Base-by-base conservation (phyloP, 2,329 filamentous ascomycete species). In the Parascedosporium putredinis region DNA sequence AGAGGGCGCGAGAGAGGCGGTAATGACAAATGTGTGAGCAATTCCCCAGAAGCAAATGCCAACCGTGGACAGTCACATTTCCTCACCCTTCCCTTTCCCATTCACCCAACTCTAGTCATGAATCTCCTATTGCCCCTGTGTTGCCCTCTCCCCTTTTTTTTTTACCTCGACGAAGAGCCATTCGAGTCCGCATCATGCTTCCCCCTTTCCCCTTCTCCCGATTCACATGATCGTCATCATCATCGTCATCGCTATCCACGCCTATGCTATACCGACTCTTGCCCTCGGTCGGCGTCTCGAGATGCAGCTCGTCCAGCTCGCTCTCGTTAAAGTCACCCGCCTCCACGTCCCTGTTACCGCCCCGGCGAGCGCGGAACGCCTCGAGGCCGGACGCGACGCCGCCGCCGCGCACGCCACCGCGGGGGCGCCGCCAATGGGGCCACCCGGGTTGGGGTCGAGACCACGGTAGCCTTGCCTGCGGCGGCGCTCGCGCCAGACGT, bases 261-360 rank as follows among this genome's bases (percentile, higher is more conserved):
- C 76, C 79, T 7, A 81, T 65, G 51, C 72, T 75, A 59, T 84
- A 84, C 55, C 70, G 70, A 51, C 72, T 68, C 40, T 69, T 67
- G 22, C 64, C 62, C 63, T 47, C 59, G 53, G 63, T 67, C 1
- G 76, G 74, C 20, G 73, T 74, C 33, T 67, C 62, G 27, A 73
- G 64, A 54, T 79, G 76, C 34, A 84, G 63, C 53, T 82, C 78
- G 52, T 83, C 79, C 40, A 84, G 63, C 61, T 82, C 78, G 55
- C 72, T 78, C 67, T 84, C 81, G 55, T 83, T 79, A 57, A 84
- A 84, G 56, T 82, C 79, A 2, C 72, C 77, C 1, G 79, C 75
- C 60, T 84, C 81, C 4, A 84, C 64, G 58, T 83, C 79, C 10
- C 73, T 66, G 29, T 63, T 66, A 24, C 58, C 57, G 5, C 69